Conservation (phyloP, 768 basidiomycete genomes). For the Serendipita vermifera region DNA sequence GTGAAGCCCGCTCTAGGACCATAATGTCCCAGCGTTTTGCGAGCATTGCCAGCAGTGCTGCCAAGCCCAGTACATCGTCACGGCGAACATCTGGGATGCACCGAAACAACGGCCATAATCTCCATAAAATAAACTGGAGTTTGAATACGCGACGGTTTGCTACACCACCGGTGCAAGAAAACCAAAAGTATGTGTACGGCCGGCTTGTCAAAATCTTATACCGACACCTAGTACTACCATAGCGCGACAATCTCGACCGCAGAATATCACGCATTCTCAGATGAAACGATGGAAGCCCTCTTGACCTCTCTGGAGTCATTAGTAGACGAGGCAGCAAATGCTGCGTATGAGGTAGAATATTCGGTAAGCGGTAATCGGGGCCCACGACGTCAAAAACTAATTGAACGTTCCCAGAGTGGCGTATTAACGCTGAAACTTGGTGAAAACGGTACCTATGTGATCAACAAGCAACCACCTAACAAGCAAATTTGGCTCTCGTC, state of each 20-base stretch:
- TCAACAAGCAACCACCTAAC: conserved; percentile 96
- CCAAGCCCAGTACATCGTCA: too few species aligned
- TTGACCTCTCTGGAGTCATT: conserved; percentile 63
- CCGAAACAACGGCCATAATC: too few species aligned
- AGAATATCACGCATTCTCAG: conserved; percentile 58
- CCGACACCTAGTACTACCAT: too few species aligned
- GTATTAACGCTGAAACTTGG: conserved; percentile 75
- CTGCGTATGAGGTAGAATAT: conserved; percentile 75
- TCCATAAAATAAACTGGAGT: too few species aligned
- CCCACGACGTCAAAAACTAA: not conserved
- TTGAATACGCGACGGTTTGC: too few species aligned
- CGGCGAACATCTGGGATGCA: too few species aligned
- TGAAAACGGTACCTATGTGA: conserved; percentile 73
- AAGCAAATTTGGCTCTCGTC: conserved; percentile 96
- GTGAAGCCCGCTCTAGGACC: too few species aligned
- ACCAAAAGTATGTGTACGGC: too few species aligned
- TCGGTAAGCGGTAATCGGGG: conserved; percentile 40
- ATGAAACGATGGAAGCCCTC: conserved; percentile 61
- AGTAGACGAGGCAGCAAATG: conserved; percentile 44
- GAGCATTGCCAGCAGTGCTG: too few species aligned
- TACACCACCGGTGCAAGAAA: too few species aligned
- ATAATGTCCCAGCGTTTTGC: too few species aligned
- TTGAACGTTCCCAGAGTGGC: conserved; percentile 47
- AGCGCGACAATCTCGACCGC: conserved; percentile 52
- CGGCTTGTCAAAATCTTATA: too few species aligned